These are phyloP conservation scores for Phytophthora agathidicida DNA, from an alignment of 352 stramenopile genomes.

Conservation along the genomic window DNA sequence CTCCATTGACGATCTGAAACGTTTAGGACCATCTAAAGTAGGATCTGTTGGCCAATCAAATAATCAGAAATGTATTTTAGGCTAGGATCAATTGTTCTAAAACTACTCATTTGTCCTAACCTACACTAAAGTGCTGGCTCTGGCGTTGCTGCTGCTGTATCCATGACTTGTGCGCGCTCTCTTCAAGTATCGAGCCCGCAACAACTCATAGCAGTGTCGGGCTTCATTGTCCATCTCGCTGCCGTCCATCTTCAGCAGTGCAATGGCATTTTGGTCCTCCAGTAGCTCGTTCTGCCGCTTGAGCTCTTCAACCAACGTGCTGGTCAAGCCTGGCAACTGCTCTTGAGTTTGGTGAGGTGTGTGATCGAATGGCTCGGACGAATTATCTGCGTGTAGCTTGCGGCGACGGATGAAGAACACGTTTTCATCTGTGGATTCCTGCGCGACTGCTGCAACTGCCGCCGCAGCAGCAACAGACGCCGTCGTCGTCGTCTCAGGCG, in stretches of 20 bases:
- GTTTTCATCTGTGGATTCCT: constrained; percentile 6
- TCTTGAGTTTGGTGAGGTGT: constrained; percentile 1
- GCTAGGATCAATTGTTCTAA: too few relatives aligned
- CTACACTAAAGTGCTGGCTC: constrained; percentile 28
- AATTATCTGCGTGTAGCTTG: constrained; percentile 23
- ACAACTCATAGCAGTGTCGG: constrained; percentile 52
- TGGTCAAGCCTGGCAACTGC: constrained; percentile 38
- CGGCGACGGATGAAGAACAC: constrained; percentile 1
- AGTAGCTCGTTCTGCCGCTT: constrained; percentile 67
- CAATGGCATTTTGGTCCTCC: constrained; percentile 78
- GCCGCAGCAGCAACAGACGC: constrained; percentile 11
- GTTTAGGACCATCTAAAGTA: too few relatives aligned
- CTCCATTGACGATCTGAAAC: constrained; percentile 6
- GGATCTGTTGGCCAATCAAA: constrained; percentile 10
- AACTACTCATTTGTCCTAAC: too few relatives aligned
- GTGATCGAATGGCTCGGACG: constrained; percentile 20
- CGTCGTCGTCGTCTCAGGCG: background rate
- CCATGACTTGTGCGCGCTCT: constrained; percentile 38
- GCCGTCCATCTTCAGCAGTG: constrained; percentile 61
- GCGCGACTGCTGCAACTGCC: constrained; percentile 11
- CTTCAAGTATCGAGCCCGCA: constrained; percentile 66
- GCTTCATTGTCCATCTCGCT: constrained; percentile 55
- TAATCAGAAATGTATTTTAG: constrained; percentile 7
- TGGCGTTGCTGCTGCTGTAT: constrained; percentile 19
- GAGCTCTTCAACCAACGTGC: constrained; percentile 55